A percentile compares a stretch with the other conserved stretches of the same genome.
These are phyloP conservation scores for Geranium brycei DNA, from an alignment of 345 rosid genomes.

Conservation along the genomic window DNA sequence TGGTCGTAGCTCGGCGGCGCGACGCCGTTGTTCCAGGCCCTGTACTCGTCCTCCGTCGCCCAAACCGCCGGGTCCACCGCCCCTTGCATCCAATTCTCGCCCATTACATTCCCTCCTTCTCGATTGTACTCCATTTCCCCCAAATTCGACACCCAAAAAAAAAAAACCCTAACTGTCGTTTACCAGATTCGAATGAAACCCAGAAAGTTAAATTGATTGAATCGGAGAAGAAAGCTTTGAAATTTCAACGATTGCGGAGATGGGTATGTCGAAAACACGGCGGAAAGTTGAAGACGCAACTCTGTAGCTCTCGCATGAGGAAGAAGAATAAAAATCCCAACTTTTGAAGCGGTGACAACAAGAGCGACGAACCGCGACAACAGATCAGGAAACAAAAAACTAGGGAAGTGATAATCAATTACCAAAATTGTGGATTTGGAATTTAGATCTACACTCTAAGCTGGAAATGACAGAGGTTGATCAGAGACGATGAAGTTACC, in stretches of 20 bases:
- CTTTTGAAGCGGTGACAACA: neutral
- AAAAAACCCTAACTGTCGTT: neutral
- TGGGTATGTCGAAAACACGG: constrained; percentile 10
- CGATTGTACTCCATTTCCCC: constrained; percentile 41
- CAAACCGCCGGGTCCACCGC: constrained; percentile 50
- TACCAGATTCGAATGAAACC: neutral
- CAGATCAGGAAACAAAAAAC: neutral
- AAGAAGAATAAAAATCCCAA: neutral
- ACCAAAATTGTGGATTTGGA: neutral
- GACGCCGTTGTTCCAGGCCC: constrained; percentile 35
- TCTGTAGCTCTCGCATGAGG: neutral
- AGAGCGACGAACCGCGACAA: neutral
- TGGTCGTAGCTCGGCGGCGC: constrained; percentile 35
- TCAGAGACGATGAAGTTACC: neutral
- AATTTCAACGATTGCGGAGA: constrained; percentile 16
- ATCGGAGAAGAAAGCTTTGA: neutral
- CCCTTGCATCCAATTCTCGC: constrained; percentile 6
- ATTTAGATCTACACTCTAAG: neutral
- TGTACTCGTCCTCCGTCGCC: constrained; percentile 92
- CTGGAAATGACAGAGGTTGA: neutral
- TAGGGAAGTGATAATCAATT: neutral
- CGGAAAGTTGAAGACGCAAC: neutral
- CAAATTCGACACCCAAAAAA: neutral
- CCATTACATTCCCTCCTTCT: constrained; percentile 47
- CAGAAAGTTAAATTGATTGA: constrained; percentile 10